Conservation (phyloP, 768 basidiomycete genomes). For the Naganishia vaughanmartiniae region DNA sequence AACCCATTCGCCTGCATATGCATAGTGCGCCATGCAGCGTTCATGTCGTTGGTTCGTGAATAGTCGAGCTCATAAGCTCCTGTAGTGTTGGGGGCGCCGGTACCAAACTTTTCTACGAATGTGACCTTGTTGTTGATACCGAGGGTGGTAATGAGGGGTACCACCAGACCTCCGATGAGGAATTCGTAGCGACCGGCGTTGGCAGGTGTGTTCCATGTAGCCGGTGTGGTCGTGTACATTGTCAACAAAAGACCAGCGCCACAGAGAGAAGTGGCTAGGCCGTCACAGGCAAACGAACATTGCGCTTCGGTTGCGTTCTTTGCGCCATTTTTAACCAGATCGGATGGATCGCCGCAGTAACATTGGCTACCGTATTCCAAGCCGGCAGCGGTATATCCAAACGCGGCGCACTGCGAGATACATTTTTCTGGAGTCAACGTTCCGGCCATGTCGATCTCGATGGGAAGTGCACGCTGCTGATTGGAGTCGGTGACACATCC, state of each 20-base stretch:
- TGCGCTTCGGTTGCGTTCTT: background rate
- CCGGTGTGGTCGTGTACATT: constrained; percentile 55
- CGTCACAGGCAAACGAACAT: constrained; percentile 61
- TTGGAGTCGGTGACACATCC: constrained; percentile 58
- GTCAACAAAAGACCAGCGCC: constrained; percentile 47
- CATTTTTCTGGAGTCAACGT: constrained; percentile 61
- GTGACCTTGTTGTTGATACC: constrained; percentile 78
- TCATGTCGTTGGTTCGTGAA: constrained; percentile 57
- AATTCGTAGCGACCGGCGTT: constrained; percentile 66
- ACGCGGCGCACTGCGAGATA: constrained; percentile 66
- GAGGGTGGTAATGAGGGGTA: constrained; percentile 71
- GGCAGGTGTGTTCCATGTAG: constrained; percentile 65
- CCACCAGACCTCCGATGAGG: constrained; percentile 62
- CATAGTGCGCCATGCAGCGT: constrained; percentile 69
- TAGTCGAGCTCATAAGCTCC: constrained; percentile 76
- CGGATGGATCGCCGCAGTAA: background rate
- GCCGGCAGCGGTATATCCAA: constrained; percentile 70
- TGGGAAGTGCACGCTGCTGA: constrained; percentile 56
- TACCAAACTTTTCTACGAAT: constrained; percentile 73
- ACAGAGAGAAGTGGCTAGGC: constrained; percentile 57
- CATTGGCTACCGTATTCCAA: constrained; percentile 60
- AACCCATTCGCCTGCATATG: constrained; percentile 57
- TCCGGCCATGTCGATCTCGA: background rate
- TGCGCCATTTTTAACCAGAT: constrained; percentile 53
- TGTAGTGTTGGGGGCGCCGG: constrained; percentile 65